Conservation (phyloP, 2,329 filamentous ascomycete species). For the Claviceps pazoutovae region DNA sequence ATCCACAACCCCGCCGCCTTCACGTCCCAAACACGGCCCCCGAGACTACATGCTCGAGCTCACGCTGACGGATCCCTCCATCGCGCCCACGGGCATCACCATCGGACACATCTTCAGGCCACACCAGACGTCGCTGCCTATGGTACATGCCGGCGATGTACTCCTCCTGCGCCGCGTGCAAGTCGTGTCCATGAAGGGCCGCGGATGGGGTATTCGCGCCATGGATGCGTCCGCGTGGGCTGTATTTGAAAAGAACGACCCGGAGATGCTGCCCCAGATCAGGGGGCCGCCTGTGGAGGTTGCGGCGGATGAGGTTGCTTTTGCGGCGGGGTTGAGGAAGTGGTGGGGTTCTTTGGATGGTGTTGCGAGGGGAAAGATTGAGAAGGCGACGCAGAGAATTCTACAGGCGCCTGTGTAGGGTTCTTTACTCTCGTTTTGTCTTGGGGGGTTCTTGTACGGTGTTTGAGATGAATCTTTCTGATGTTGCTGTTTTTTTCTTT, state of each 20-base stretch:
- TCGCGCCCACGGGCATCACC: conserved; percentile 33
- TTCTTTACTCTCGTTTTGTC: neutral
- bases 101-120: conserved; percentile 46
- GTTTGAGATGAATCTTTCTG: too few species aligned
- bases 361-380: conserved; percentile 31
- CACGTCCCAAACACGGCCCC: conserved; percentile 41
- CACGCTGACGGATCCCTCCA: conserved; percentile 41
- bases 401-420: conserved; percentile 1
- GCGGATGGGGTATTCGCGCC: conserved; percentile 41
- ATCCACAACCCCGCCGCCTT: conserved; percentile 33
- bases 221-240: conserved; percentile 47
- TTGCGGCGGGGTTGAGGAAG: conserved; percentile 32
- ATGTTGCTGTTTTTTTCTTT: too few species aligned
- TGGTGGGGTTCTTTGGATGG: conserved; percentile 37
- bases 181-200: conserved; percentile 37
- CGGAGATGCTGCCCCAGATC: conserved; percentile 34
- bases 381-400: conserved; percentile 28
- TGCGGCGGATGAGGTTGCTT: conserved; percentile 32
- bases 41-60: conserved; percentile 47
- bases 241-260: conserved; percentile 37
- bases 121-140: conserved; percentile 41
- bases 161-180: conserved; percentile 43
- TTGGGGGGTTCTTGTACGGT: too few species aligned
- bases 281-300: conserved; percentile 47
- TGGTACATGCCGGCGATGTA: conserved; percentile 41